Conservation (phyloP, 306 rosid genomes). For the Notholithocarpus densiflorus region DNA sequence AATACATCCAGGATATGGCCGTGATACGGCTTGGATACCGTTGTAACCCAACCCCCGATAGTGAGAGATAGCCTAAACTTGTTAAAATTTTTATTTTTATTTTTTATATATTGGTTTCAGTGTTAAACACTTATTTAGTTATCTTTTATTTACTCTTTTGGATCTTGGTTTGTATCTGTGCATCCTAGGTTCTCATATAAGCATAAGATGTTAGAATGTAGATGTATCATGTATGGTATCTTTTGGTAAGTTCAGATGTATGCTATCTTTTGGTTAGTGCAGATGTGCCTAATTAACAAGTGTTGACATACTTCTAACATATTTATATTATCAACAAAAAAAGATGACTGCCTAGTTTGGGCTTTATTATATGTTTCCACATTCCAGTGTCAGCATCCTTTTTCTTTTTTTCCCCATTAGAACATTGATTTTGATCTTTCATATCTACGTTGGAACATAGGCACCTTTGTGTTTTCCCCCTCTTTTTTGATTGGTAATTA, state of each 20-base stretch:
- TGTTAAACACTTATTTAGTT: too few relatives aligned
- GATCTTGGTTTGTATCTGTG: too few relatives aligned
- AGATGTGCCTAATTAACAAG: not conserved
- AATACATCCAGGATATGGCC: too few relatives aligned
- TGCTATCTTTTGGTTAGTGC: not conserved
- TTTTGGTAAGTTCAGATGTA: too few relatives aligned
- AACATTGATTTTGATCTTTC: not conserved
- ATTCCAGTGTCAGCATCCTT: not conserved
- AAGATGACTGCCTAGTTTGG: not conserved
- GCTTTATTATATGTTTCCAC: not conserved
- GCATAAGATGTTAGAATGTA: not conserved
- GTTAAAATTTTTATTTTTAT: too few relatives aligned
- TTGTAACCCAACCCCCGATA: too few relatives aligned
- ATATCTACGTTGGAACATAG: not conserved
- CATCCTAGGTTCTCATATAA: not conserved
- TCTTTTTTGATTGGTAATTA: too few relatives aligned
- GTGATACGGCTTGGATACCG: too few relatives aligned
- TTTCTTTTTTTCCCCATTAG: not conserved
- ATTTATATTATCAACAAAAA: not conserved
- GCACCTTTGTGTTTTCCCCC: not conserved
- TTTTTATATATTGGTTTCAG: too few relatives aligned
- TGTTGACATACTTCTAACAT: not conserved
- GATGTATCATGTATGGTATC: too few relatives aligned
- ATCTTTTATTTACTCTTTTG: not conserved
- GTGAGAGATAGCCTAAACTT: too few relatives aligned